phyloP scores from a whole-genome alignment of 768 basidiomycete species.

The Auricularia auricula-judae region DNA sequence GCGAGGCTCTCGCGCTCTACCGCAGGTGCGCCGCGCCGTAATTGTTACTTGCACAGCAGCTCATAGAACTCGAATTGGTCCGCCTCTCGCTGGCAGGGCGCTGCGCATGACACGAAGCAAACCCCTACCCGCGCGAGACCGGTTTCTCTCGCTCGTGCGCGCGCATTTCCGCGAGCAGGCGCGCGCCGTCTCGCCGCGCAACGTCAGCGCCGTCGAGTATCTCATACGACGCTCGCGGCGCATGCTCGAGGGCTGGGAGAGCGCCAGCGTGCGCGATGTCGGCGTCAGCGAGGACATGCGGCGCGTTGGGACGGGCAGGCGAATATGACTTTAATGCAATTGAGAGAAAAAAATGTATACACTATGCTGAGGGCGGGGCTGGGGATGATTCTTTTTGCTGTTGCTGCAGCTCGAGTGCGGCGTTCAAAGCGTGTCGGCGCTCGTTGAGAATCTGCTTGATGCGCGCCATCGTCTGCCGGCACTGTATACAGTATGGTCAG shows the following conservation, averaged over 20 bases:
- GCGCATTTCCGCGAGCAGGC: constrained; percentile 62
- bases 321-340: not conserved
- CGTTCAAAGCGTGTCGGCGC: constrained; percentile 72
- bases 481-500: constrained; percentile 30
- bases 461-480: constrained; percentile 91
- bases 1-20: constrained; percentile 40
- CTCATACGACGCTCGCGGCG: constrained; percentile 53
- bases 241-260: constrained; percentile 63
- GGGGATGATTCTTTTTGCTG: not conserved
- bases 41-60: not conserved
- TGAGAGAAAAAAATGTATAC: not conserved
- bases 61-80: not conserved
- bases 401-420: constrained; percentile 31
- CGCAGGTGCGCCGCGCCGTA: constrained; percentile 30
- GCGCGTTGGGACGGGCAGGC: constrained; percentile 38
- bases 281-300: constrained; percentile 63
- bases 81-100: constrained; percentile 35
- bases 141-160: constrained; percentile 57
- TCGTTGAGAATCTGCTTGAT: constrained; percentile 91
- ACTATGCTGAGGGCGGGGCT: not conserved
- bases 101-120: constrained; percentile 66
- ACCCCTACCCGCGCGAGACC: constrained; percentile 45
- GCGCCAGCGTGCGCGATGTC: constrained; percentile 56
- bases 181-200: constrained; percentile 45
- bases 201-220: constrained; percentile 63